phyloP scores from a whole-genome alignment of 768 basidiomycete species.

The Rhodotorula diobovata region DNA sequence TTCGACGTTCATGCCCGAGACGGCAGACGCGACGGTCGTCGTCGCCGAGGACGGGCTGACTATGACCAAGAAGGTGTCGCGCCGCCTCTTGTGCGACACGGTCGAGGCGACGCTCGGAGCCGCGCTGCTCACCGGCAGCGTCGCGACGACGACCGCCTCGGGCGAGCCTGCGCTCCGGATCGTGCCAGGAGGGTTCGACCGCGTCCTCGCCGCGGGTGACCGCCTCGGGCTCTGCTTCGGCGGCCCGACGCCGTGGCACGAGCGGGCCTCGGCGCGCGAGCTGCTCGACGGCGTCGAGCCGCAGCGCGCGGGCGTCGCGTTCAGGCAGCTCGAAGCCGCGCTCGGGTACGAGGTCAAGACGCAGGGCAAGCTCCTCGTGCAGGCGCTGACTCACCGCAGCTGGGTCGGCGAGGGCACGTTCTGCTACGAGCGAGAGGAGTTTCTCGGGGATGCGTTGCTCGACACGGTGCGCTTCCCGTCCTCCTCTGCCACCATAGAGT shows the following conservation, averaged over 20 bases:
- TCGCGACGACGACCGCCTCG: conserved; percentile 50
- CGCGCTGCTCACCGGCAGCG: conserved; percentile 66
- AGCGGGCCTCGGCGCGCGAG: conserved; percentile 52
- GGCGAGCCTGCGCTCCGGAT: background rate
- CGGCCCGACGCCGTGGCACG: conserved; percentile 62
- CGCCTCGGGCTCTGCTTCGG: conserved; percentile 69
- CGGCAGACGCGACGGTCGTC: conserved; percentile 47
- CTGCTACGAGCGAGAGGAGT: conserved; percentile 77
- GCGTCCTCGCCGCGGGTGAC: conserved; percentile 61
- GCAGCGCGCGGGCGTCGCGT: background rate
- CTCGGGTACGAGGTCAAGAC: conserved; percentile 68
- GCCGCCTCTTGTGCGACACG: conserved; percentile 75
- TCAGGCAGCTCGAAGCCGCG: conserved; percentile 54
- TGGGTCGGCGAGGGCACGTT: conserved; percentile 56
- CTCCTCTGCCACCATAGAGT: too few relatives aligned
- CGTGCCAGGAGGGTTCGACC: background rate
- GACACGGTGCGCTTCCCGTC: background rate
- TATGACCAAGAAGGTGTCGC: conserved; percentile 56
- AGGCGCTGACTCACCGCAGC: conserved; percentile 78
- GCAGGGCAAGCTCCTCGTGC: conserved; percentile 61
- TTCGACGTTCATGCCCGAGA: conserved; percentile 58
- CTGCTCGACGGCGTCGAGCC: conserved; percentile 52
- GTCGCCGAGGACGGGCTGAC: conserved; percentile 41
- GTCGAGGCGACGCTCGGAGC: conserved; percentile 83
- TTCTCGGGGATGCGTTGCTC: conserved; percentile 68